Evolutionary conservation across 2,329 filamentous ascomycete genomes (phyloP).

Genomic region (Aureobasidium melanogenum): DNA sequence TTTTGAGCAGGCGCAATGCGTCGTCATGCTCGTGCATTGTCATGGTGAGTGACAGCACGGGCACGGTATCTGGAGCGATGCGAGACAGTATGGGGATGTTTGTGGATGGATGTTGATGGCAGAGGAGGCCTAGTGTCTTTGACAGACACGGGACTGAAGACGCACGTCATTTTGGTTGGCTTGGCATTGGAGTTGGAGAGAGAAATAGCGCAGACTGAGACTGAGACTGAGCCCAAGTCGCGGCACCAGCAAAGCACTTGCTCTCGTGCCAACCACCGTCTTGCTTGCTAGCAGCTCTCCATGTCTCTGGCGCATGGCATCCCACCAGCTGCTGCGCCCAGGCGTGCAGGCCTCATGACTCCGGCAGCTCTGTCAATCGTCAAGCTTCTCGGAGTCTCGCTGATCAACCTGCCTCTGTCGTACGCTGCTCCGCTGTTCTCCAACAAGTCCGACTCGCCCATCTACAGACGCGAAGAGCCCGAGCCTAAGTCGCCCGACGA

Average conservation of each 20-base stretch:
- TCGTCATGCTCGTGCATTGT: not conserved
- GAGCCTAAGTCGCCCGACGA: slow-evolving; percentile 33
- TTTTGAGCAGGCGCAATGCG: not conserved
- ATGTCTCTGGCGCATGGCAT: slow-evolving; percentile 15
- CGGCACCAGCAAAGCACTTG: not conserved
- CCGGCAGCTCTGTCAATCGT: slow-evolving; percentile 14
- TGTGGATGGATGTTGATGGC: not conserved
- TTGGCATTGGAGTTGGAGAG: not conserved
- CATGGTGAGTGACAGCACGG: not conserved
- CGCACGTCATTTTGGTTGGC: not conserved
- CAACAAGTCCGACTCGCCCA: slow-evolving; percentile 2
- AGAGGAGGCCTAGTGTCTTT: too few relatives aligned
- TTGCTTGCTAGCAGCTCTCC: slow-evolving; percentile 1
- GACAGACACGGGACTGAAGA: not conserved
- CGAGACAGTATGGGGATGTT: not conserved
- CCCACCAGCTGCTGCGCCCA: slow-evolving; percentile 1
- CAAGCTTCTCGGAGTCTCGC: slow-evolving; percentile 16
- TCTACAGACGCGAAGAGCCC: slow-evolving; percentile 14
- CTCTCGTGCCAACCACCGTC: not conserved
- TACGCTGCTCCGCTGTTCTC: slow-evolving; percentile 14
- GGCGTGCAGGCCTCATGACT: slow-evolving; percentile 11
- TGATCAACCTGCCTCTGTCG: slow-evolving; percentile 14
- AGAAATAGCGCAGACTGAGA: not conserved
- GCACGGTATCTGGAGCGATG: not conserved
- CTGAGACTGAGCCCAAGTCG: not conserved